phyloP scores from a whole-genome alignment of 257 asterid species.

The Coffea canephora region DNA sequence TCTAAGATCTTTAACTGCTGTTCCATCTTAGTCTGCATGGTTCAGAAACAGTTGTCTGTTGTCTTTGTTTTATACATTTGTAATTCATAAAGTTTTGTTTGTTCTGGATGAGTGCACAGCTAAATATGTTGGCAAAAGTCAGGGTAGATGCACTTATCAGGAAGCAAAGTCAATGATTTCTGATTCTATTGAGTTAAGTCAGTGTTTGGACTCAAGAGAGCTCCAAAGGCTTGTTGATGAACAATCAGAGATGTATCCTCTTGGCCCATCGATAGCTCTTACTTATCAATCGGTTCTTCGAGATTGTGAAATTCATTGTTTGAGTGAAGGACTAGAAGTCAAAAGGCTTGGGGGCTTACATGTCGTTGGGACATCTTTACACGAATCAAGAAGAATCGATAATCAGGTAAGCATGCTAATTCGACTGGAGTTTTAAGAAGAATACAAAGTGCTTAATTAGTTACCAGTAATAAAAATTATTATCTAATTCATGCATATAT shows the following conservation, averaged over 20 bases:
- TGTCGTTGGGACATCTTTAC: slow-evolving; percentile 95
- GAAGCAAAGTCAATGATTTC: slow-evolving; percentile 75
- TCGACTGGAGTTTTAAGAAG: slow-evolving; percentile 12
- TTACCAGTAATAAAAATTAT: not conserved
- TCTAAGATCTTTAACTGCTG: slow-evolving; percentile 4
- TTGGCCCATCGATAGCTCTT: slow-evolving; percentile 88
- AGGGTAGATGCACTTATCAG: slow-evolving; percentile 62
- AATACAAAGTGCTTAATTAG: not conserved
- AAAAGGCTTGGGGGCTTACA: slow-evolving; percentile 96
- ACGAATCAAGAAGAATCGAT: slow-evolving; percentile 96
- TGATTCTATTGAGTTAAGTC: slow-evolving; percentile 81
- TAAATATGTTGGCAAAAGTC: slow-evolving; percentile 71
- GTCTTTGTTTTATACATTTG: slow-evolving; percentile 3
- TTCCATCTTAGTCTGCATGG: not conserved
- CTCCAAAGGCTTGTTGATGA: slow-evolving; percentile 76
- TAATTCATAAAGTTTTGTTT: not conserved
- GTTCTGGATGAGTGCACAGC: slow-evolving; percentile 44
- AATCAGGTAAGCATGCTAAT: slow-evolving; percentile 64
- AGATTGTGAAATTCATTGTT: slow-evolving; percentile 85
- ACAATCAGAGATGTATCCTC: slow-evolving; percentile 76
- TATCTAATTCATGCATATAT: not conserved
- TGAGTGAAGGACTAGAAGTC: slow-evolving; percentile 83
- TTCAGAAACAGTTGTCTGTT: not conserved
- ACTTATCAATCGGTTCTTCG: slow-evolving; percentile 77
- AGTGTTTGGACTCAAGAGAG: slow-evolving; percentile 59